Base-by-base conservation (phyloP, 306 rosid genomes). In the Fragaria nilgerrensis region DNA sequence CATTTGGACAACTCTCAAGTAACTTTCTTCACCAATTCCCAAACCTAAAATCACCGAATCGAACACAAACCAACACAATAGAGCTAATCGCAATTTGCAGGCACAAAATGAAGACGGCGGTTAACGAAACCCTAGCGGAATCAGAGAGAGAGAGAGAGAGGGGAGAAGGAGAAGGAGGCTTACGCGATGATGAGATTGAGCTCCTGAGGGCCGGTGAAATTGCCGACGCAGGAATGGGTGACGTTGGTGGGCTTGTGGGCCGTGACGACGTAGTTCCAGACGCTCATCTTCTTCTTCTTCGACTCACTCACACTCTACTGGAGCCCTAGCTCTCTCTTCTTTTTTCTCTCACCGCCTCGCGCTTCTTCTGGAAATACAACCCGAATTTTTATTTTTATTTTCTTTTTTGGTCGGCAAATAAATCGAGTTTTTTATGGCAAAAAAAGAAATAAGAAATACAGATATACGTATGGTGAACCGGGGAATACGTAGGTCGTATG, bases 211-310 rank as follows among this genome's bases (percentile, higher is more conserved):
- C 88, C 78, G 64, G 99, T 95, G 90, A 95, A 95, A 83, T 95
- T 95, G 85, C 99, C 99, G 70, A 95, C 99, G 82, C 99, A 92
- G 5, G 99, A 95, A 73, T 95, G 97, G 27, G 93, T 92, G 74
- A 88, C 97, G 87, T 89, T 93, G 80, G 99, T 92, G 56, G 99
- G 99, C 77, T 91, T 95, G 85, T 95, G 99, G 75, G 99, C 99
- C 15, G 99, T 95, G 5, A 95, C 99, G 8, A 89, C 99, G 68
- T 95, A 92, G 92, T 95, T 95, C 99, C 99, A 95, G 78, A 86
- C 82, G 59, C 99, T 95, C 99, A 94, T 93, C 88, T 47, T 43
- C 69, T 11, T 14, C 16, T 25, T 4, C 36, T 32, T 32, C 36
- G 36, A 32, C 36, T 32, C 36, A 32, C 36, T 32, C 5, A 32